Base-by-base conservation (phyloP, 129 eudicot genomes). In the Deinandra increscens region DNA sequence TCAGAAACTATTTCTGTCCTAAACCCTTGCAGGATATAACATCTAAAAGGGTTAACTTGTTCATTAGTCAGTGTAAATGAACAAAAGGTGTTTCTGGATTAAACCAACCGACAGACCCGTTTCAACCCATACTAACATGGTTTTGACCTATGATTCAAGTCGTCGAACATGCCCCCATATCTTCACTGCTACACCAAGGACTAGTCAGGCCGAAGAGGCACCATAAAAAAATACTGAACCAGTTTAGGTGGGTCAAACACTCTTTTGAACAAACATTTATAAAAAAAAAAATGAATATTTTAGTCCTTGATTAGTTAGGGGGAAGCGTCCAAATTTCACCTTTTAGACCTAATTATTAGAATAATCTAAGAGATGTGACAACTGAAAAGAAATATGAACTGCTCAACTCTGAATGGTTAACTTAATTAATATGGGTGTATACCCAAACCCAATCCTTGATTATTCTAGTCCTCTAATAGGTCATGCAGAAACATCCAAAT, bases 401-500 rank as follows among this genome's bases (percentile, higher is more conserved):
- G 2, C 34, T 60, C 23, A 60, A 33, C 19, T 34, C 6, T 1
- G n/a, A 60, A 60, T 9, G 43, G n/a, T 18, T 36, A 33, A 60
- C 66, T 14, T 60, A n/a, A 34, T n/a, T n/a, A n/a, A n/a, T n/a
- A 60, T 6, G 12, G 43, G 65, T n/a, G 22, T 33, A 33, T 33
- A 6, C 23, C 20, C 34, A 43, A n/a, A n/a, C n/a, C n/a, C n/a
- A 31, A 60, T 15, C 65, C 65, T 60, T 12, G 55, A 70, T 3
- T 58, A 42, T 26, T 31, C 15, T 15, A 44, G 36, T 29, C 67
- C 33, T 54, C 55, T 67, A 13, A 22, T 48, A 60, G 45, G 70
- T 18, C 65, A 60, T 20, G 65, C 10, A 60, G 70, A 60, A 76
- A n/a, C 22, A 14, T 69, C 80, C 80, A 69, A 76, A 59, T 9